phyloP scores from a whole-genome alignment of 2,329 filamentous ascomycete genomes.

The Rasamsonia emersonii region DNA sequence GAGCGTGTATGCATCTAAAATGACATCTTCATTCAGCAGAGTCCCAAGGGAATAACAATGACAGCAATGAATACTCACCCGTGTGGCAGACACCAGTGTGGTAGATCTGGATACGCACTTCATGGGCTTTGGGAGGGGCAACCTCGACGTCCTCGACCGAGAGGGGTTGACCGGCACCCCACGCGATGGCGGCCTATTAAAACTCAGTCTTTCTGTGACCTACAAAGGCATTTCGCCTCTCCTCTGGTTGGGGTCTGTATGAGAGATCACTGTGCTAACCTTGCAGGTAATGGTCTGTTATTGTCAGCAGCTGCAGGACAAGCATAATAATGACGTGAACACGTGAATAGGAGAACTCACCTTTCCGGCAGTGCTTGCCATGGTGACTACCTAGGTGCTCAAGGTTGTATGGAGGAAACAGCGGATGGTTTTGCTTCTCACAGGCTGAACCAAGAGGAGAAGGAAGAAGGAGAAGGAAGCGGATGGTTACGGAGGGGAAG shows the following conservation, averaged over 20 bases:
- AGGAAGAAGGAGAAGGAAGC: slow-evolving; percentile 1
- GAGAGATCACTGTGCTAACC: slow-evolving; percentile 27
- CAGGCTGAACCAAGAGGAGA: too few species aligned
- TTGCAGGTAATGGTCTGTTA: slow-evolving; percentile 84
- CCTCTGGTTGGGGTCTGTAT: not conserved
- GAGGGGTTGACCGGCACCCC: slow-evolving; percentile 88
- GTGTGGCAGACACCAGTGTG: slow-evolving; percentile 99
- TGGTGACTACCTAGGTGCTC: too few species aligned
- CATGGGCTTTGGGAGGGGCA: slow-evolving; percentile 75
- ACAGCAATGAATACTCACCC: slow-evolving; percentile 44
- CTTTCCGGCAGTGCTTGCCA: slow-evolving; percentile 52
- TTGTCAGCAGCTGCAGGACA: slow-evolving; percentile 11
- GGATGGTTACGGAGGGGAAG: too few species aligned
- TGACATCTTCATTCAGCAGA: not conserved
- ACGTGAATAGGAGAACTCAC: slow-evolving; percentile 20
- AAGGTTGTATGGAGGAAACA: slow-evolving; percentile 1
- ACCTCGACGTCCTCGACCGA: slow-evolving; percentile 90
- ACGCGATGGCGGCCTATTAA: slow-evolving; percentile 77
- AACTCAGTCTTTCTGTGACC: slow-evolving; percentile 13
- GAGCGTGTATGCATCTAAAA: slow-evolving; percentile 77
- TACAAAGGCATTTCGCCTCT: not conserved
- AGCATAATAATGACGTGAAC: not conserved
- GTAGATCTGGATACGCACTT: slow-evolving; percentile 94
- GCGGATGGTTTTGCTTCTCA: slow-evolving; percentile 1
- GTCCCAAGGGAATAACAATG: not conserved